phyloP scores from a whole-genome alignment of 2,329 filamentous ascomycete species.

The Colletotrichum orbiculare region DNA sequence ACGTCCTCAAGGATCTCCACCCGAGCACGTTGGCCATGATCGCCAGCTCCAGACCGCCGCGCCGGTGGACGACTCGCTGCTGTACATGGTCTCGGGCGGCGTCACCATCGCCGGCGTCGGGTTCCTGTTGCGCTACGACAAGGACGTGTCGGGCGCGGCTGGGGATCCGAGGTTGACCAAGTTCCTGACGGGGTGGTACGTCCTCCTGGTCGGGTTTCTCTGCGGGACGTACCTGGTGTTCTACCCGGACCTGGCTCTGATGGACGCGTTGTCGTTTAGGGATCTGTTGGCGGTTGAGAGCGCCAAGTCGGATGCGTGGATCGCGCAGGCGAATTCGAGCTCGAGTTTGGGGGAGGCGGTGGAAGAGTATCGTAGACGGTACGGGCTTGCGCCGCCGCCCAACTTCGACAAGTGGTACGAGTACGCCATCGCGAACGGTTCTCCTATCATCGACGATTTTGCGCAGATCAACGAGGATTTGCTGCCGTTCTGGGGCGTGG shows the following conservation, averaged over 20 bases:
- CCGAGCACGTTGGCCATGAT: slow-evolving; percentile 43
- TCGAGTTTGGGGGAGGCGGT: slow-evolving; percentile 47
- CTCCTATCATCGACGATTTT: slow-evolving; percentile 80
- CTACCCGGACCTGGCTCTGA: slow-evolving; percentile 16
- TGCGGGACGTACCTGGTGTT: slow-evolving; percentile 33
- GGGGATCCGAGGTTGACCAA: slow-evolving; percentile 19
- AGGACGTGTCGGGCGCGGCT: slow-evolving; percentile 18
- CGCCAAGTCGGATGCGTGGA: slow-evolving; percentile 37
- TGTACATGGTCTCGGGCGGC: slow-evolving; percentile 16
- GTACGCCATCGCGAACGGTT: slow-evolving; percentile 72
- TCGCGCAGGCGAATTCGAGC: slow-evolving; percentile 38
- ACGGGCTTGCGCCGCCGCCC: slow-evolving; percentile 75
- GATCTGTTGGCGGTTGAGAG: slow-evolving; percentile 26
- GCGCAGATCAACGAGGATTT: slow-evolving; percentile 78
- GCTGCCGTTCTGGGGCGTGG: slow-evolving; percentile 81
- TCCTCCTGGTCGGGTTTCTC: slow-evolving; percentile 30
- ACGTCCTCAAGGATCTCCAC: slow-evolving; percentile 43
- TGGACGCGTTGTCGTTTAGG: slow-evolving; percentile 17
- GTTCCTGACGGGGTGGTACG: slow-evolving; percentile 29
- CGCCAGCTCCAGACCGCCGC: slow-evolving; percentile 25
- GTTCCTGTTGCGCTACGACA: slow-evolving; percentile 34
- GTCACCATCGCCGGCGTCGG: slow-evolving; percentile 33
- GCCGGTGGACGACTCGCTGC: slow-evolving; percentile 15
- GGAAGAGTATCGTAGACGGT: slow-evolving; percentile 54
- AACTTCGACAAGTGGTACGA: slow-evolving; percentile 85